These are phyloP conservation scores for Metschnikowia corniflorae DNA, from an alignment of 805 yeast species.

Conservation along the genomic window DNA sequence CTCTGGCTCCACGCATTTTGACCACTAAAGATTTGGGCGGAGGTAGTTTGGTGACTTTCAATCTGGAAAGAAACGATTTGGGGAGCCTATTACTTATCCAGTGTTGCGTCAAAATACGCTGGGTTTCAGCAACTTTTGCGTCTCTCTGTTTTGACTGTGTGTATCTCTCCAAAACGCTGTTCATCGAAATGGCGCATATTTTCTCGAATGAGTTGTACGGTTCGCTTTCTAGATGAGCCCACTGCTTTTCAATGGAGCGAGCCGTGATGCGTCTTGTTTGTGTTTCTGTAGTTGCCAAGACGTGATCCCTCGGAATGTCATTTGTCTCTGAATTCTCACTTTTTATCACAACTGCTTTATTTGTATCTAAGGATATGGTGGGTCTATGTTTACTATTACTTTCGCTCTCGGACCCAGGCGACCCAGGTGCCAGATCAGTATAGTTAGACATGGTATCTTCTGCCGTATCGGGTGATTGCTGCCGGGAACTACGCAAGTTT, in stretches of 20 bases:
- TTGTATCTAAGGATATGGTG: conserved; percentile 5
- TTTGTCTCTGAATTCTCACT: neutral
- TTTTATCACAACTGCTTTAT: conserved; percentile 8
- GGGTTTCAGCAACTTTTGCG: conserved; percentile 14
- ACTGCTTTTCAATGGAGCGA: conserved; percentile 16
- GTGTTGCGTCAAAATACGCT: conserved; percentile 14
- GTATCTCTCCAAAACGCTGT: conserved; percentile 14
- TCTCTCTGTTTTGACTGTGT: conserved; percentile 7
- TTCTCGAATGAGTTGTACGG: conserved; percentile 11
- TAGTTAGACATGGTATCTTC: conserved; percentile 7
- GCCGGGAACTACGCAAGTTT: conserved; percentile 6
- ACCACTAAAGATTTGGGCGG: conserved; percentile 15
- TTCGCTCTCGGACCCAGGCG: conserved; percentile 9
- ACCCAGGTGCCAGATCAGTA: conserved; percentile 11
- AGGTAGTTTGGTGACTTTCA: conserved; percentile 17
- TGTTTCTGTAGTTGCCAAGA: conserved; percentile 6
- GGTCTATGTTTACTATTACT: neutral
- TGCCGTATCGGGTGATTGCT: conserved; percentile 14
- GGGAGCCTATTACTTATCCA: conserved; percentile 16
- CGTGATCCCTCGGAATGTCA: conserved; percentile 1
- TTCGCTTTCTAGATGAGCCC: conserved; percentile 14
- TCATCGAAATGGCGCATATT: conserved; percentile 11
- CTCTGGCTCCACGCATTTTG: conserved; percentile 11
- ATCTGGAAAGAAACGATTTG: conserved; percentile 16
- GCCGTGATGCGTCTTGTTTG: conserved; percentile 11